Evolutionary conservation across 306 rosid species (phyloP).

Genomic region (Quillaja saponaria): DNA sequence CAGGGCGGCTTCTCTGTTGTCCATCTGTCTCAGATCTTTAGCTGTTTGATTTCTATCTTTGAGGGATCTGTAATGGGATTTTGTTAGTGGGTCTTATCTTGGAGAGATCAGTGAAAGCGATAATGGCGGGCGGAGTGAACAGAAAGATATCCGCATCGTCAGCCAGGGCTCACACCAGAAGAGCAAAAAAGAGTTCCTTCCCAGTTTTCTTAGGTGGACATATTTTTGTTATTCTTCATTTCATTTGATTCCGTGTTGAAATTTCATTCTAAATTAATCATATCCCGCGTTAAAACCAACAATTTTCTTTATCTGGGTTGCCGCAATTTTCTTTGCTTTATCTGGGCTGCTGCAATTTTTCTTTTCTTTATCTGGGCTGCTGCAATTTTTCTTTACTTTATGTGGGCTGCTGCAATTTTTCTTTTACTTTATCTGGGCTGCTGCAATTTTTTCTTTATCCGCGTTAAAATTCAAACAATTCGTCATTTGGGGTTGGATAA

Average conservation of each 20-base stretch:
- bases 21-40: too few species aligned
- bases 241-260: background rate
- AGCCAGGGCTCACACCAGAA: constrained; percentile 76
- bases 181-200: constrained; percentile 44
- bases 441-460: background rate
- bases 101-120: background rate
- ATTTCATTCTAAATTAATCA: background rate
- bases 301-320: background rate
- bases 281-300: background rate
- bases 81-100: background rate
- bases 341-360: background rate
- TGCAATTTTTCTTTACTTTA: background rate
- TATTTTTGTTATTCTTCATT: background rate
- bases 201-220: constrained; percentile 56
- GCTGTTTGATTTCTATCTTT: background rate
- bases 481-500: too few species aligned
- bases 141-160: constrained; percentile 80
- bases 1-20: too few species aligned
- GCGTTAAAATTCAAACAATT: too few species aligned
- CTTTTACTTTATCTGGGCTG: background rate
- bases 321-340: background rate
- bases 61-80: background rate
- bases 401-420: background rate
- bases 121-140: constrained; percentile 61
- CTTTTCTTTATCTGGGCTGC: background rate